Percentiles rank a stretch among this genome's conserved stretches.
These are phyloP conservation scores for Diospyros kaki DNA, from an alignment of 148 eudicot species.

Conservation along the genomic window DNA sequence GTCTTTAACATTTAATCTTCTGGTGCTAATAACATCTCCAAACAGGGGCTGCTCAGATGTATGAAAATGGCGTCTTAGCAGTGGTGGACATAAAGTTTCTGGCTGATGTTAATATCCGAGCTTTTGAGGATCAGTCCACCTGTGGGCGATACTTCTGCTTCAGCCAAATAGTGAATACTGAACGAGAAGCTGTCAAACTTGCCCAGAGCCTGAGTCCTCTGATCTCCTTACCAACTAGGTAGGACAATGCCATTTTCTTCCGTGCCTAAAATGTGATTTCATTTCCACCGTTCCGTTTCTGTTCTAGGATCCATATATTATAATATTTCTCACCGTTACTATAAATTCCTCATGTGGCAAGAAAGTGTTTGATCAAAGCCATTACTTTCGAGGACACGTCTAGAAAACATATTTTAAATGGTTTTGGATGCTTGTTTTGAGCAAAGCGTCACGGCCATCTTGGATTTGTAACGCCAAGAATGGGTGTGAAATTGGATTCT, in stretches of 20 bases:
- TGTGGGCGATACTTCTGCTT: constrained; percentile 37
- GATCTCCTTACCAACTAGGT: constrained; percentile 40
- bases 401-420: background rate
- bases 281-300: too few relatives aligned
- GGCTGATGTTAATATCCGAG: constrained; percentile 30
- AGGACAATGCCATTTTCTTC: background rate
- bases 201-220: constrained; percentile 31
- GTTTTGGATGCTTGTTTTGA: background rate
- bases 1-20: background rate
- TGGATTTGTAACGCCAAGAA: too few relatives aligned
- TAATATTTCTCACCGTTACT: too few relatives aligned
- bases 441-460: background rate
- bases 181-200: constrained; percentile 26
- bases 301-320: too few relatives aligned
- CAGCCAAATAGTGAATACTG: constrained; percentile 28
- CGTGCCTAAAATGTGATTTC: too few relatives aligned
- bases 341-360: too few relatives aligned
- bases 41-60: constrained; percentile 39
- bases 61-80: constrained; percentile 33
- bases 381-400: background rate
- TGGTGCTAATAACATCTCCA: background rate
- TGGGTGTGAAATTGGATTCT: too few relatives aligned
- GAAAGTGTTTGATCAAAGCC: background rate
- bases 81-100: constrained; percentile 26
- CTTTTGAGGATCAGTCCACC: constrained; percentile 26